Base-by-base conservation (phyloP, 805 yeast species). In the Middelhovenomyces tepae region DNA sequence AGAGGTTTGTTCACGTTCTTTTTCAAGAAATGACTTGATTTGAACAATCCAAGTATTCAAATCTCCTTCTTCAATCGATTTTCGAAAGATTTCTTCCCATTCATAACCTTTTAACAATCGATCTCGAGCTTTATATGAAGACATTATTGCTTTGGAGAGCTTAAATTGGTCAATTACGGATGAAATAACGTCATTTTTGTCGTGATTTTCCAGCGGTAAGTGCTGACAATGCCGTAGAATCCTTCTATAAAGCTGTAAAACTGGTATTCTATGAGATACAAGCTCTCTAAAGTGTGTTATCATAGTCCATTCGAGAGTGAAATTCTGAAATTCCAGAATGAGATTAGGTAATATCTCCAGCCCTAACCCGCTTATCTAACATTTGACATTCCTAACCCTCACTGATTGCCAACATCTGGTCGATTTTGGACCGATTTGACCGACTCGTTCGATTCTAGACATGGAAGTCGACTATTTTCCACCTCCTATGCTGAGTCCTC, bases 71-170 rank as follows among this genome's bases (percentile, higher is more conserved):
- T 28, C 13, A n/a, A 18, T 6, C 10, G n/a, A 16, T 16, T 18
- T 16, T 18, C 35, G 20, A 3, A 32, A 19, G 13, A 32, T n/a
- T 11, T 16, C 11, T n/a, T 32, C 35, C 35, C 35, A 32, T 15
- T 17, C 16, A 18, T 11, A 32, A 3, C 19, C 35, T 7, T 26
- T 24, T 22, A 19, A 6, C 9, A 29, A 7, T n/a, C 9, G 22
- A 11, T 31, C 34, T 5, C 19, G n/a, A 4, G 28, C 28, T 16
- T 22, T 31, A 4, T 15, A 31, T 5, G 34, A 13, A 10, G 28
- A 23, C 28, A 31, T 14, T 3, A 22, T 22, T n/a, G 28, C 34
- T 16, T 31, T 31, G 13, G 17, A 16, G 11, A 24, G 19, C 16
- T 17, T 22, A 21, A 31, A 31, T 13, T 17, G 22, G 10, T 15